Evolutionary conservation across 345 rosid species (phyloP).

Genomic region (Jatropha curcas): DNA sequence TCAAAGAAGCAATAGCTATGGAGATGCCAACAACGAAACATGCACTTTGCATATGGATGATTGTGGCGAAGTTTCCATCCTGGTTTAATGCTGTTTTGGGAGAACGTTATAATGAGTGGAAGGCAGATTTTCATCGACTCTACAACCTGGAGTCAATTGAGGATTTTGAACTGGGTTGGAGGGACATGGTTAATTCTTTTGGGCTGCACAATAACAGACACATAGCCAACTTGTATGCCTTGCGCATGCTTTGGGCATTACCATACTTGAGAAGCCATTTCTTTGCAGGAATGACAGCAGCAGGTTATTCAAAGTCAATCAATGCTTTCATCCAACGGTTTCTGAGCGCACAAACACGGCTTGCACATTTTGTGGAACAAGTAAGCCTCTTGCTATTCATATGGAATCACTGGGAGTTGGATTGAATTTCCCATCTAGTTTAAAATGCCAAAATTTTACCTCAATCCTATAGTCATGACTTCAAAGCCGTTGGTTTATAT

Average conservation of each 20-base stretch:
- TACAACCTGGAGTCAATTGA: slow-evolving; percentile 80
- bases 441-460: background rate
- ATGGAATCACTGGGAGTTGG: background rate
- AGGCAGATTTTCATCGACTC: slow-evolving; percentile 79
- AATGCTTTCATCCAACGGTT: slow-evolving; percentile 93
- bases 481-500: background rate
- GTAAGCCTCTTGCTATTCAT: slow-evolving; percentile 44
- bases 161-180: slow-evolving; percentile 90
- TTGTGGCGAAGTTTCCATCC: slow-evolving; percentile 88
- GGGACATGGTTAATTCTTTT: slow-evolving; percentile 79
- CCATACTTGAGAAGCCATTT: slow-evolving; percentile 89
- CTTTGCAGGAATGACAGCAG: slow-evolving; percentile 77
- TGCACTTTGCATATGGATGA: slow-evolving; percentile 97
- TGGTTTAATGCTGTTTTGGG: slow-evolving; percentile 95
- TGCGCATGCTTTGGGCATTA: slow-evolving; percentile 77
- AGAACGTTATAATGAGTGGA: slow-evolving; percentile 93
- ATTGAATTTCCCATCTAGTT: background rate
- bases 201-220: slow-evolving; percentile 91
- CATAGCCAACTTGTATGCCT: slow-evolving; percentile 60
- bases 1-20: slow-evolving; percentile 86
- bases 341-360: slow-evolving; percentile 83
- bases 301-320: slow-evolving; percentile 78
- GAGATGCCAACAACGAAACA: slow-evolving; percentile 88
- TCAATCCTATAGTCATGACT: background rate
- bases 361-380: slow-evolving; percentile 90